Base-by-base conservation (phyloP, 2,329 filamentous ascomycete species). In the Sclerotinia nivalis region DNA sequence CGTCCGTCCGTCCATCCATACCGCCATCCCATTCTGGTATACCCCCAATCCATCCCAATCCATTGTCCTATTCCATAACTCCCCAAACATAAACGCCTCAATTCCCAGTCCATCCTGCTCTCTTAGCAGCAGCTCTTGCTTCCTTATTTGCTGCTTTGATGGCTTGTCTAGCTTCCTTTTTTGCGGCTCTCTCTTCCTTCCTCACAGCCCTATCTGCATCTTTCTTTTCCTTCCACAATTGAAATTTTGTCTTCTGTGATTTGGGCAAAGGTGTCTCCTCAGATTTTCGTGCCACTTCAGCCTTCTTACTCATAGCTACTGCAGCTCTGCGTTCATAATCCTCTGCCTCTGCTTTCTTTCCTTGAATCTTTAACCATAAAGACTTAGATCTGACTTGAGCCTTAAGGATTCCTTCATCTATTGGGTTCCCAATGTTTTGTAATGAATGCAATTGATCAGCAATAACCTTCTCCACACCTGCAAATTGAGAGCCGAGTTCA, bases 341-440 rank as follows among this genome's bases (percentile, higher is more conserved):
- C 4, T 80, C 76, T 66, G 83, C 80, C 73, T 86, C 84, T 22
- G 83, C 80, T 3, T 75, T 77, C 73, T 83, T 84, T 28, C 85
- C 85, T 65, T 82, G 84, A 45, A 87, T 64, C 76, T 83, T 84
- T 64, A 89, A 79, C 86, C 86, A 89, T 79, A 84, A 82, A 45
- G 88, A 80, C 76, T 84, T 87, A 20, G 87, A 87, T 56, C 80
- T 80, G 37, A 89, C 80, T 75, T 88, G 87, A 20, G 87, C 85
- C 52, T 82, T 82, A 40, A 88, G 78, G 13, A 89, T 73, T 0
- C 80, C 78, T 7, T 87, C 76, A 37, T 83, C 78, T 2, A 84
- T 73, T 58, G 83, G 81, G 40, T 82, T 80, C 15, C 79, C 77
- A 22, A 82, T 50, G 10, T 83, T 78, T 64, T 81, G 78, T 2